Conservation (phyloP, 2,329 filamentous ascomycete genomes). For the Aspergillus sp. region DNA sequence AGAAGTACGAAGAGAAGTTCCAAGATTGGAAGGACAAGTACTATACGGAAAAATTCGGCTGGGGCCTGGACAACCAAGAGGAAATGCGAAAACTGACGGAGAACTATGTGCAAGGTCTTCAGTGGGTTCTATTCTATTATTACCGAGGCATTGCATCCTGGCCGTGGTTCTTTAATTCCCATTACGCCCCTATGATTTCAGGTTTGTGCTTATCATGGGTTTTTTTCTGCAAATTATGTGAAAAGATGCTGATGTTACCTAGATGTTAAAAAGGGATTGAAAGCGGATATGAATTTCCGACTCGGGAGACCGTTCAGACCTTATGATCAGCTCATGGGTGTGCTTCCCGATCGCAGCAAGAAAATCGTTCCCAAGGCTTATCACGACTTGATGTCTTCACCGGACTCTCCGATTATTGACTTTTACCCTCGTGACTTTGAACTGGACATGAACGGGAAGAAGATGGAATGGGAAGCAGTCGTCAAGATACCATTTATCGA, state of each 20-base stretch:
- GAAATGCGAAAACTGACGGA: constrained; percentile 82
- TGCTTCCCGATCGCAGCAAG: constrained; percentile 95
- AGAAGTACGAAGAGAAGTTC: constrained; percentile 89
- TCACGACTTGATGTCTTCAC: constrained; percentile 87
- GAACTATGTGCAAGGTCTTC: constrained; percentile 95
- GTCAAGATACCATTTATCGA: constrained; percentile 99
- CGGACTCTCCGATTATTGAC: constrained; percentile 89
- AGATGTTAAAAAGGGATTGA: constrained; percentile 86
- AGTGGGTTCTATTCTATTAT: constrained; percentile 98
- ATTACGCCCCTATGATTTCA: constrained; percentile 96
- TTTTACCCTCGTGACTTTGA: constrained; percentile 98
- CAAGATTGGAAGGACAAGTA: constrained; percentile 91
- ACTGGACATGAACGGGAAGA: constrained; percentile 99
- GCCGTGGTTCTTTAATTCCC: constrained; percentile 97
- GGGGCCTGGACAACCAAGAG: constrained; percentile 75
- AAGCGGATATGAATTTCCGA: constrained; percentile 85
- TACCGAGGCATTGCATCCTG: constrained; percentile 96
- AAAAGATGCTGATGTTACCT: constrained; percentile 22
- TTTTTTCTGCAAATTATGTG: not conserved
- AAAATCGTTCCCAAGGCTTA: constrained; percentile 87
- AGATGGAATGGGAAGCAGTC: constrained; percentile 99
- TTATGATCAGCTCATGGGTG: constrained; percentile 97
- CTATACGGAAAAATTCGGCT: constrained; percentile 87
- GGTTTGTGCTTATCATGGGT: constrained; percentile 45
- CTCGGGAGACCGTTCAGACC: constrained; percentile 93